Conservation (phyloP, 768 basidiomycete species). For the Cystofilobasidium capitatum region DNA sequence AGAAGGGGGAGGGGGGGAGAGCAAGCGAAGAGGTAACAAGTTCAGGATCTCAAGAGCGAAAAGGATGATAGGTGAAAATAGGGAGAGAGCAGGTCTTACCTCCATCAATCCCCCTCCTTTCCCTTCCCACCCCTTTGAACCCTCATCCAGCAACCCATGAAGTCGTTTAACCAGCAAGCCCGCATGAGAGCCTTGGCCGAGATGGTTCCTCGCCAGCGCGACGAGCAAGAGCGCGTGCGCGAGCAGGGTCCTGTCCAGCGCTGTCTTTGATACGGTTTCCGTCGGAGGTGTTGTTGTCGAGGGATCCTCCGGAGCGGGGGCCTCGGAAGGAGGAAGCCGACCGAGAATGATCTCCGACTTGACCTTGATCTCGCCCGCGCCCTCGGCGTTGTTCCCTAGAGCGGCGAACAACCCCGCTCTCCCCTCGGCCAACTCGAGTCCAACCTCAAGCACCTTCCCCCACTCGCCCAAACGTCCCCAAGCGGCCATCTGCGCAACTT, state of each 20-base stretch:
- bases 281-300: neutral
- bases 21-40: neutral
- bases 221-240: conserved; percentile 11
- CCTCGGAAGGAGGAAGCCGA: too few relatives aligned
- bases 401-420: too few relatives aligned
- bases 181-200: conserved; percentile 2
- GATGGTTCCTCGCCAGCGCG: conserved; percentile 9
- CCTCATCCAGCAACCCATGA: conserved; percentile 17
- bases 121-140: conserved; percentile 1
- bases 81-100: neutral
- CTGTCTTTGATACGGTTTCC: neutral
- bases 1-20: too few relatives aligned
- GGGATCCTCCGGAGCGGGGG: too few relatives aligned
- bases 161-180: conserved; percentile 14
- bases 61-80: neutral
- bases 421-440: too few relatives aligned
- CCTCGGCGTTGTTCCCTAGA: neutral
- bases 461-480: too few relatives aligned
- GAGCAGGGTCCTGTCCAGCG: conserved; percentile 8
- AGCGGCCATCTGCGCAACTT: too few relatives aligned
- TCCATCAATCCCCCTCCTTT: conserved; percentile 21
- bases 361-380: neutral
- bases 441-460: too few relatives aligned
- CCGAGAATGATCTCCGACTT: too few relatives aligned
- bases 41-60: neutral